A percentile compares a stretch with the other conserved stretches of the same genome.
Conservation (phyloP, 202 grass and related monocot species). For the Carex arenaria region DNA sequence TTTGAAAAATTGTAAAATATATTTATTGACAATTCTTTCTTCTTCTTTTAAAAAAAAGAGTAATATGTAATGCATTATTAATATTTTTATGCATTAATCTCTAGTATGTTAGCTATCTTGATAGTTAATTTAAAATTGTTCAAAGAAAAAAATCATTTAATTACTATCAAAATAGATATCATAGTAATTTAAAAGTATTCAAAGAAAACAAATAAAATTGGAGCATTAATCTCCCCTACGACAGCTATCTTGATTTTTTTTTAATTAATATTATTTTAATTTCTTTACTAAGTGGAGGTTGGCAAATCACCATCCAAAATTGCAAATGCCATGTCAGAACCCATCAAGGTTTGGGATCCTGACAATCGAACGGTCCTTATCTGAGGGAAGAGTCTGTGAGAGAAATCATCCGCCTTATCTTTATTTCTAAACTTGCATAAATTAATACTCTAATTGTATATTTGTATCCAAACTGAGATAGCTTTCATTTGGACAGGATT, state of each 20-base stretch:
- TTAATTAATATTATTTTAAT: too few relatives aligned
- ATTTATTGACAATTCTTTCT: neutral
- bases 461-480: neutral
- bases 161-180: too few relatives aligned
- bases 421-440: neutral
- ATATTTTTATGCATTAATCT: neutral
- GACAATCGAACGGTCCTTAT: constrained; percentile 2
- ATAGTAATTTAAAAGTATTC: too few relatives aligned
- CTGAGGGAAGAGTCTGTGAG: neutral
- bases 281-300: neutral
- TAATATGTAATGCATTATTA: neutral
- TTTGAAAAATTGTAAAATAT: neutral
- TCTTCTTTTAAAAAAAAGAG: neutral
- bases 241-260: too few relatives aligned
- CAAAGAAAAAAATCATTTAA: neutral
- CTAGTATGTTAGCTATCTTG: neutral
- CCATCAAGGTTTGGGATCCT: neutral
- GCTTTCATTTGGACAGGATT: neutral
- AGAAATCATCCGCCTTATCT: constrained; percentile 1
- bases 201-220: too few relatives aligned
- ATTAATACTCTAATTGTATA: neutral
- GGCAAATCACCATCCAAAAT: neutral
- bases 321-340: neutral
- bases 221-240: too few relatives aligned
- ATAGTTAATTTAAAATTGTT: neutral